These are phyloP conservation scores for Monosporozyma unispora DNA, from an alignment of 805 yeast species.

Conservation along the genomic window DNA sequence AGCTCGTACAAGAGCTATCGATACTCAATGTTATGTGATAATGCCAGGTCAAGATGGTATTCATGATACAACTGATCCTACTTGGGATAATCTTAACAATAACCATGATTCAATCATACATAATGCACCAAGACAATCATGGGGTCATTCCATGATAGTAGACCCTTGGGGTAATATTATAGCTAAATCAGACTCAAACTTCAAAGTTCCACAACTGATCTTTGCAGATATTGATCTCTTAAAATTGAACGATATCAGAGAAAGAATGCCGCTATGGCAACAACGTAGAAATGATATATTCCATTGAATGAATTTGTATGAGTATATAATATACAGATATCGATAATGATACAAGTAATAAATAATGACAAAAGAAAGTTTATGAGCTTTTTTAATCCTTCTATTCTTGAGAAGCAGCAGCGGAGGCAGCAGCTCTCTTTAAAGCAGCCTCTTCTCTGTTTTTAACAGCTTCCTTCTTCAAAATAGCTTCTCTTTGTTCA, in stretches of 20 bases:
- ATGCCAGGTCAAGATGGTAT: conserved; percentile 84
- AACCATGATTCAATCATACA: background rate
- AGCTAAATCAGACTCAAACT: conserved; percentile 41
- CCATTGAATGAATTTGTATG: conserved; percentile 15
- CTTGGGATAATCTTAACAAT: conserved; percentile 17
- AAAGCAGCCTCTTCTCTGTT: background rate
- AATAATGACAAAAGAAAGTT: background rate
- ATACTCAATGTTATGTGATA: conserved; percentile 76
- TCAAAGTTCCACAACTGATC: conserved; percentile 34
- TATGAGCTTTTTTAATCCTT: background rate
- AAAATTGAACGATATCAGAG: conserved; percentile 42
- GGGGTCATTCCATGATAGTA: conserved; percentile 80
- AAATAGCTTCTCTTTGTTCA: background rate
- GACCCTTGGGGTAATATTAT: conserved; percentile 86
- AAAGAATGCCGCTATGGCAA: conserved; percentile 66
- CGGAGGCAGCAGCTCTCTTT: background rate
- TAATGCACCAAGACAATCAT: conserved; percentile 46
- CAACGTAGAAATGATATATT: conserved; percentile 49
- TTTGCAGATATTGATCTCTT: conserved; percentile 60
- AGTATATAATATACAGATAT: background rate
- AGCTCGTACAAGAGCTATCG: conserved; percentile 79
- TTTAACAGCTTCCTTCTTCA: background rate
- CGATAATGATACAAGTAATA: background rate
- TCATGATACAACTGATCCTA: conserved; percentile 47
- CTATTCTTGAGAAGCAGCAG: background rate